A percentile compares a stretch with the other conserved stretches of the same genome.
Conservation (phyloP, 495 filamentous ascomycete genomes). For the Penicillium alfredii region DNA sequence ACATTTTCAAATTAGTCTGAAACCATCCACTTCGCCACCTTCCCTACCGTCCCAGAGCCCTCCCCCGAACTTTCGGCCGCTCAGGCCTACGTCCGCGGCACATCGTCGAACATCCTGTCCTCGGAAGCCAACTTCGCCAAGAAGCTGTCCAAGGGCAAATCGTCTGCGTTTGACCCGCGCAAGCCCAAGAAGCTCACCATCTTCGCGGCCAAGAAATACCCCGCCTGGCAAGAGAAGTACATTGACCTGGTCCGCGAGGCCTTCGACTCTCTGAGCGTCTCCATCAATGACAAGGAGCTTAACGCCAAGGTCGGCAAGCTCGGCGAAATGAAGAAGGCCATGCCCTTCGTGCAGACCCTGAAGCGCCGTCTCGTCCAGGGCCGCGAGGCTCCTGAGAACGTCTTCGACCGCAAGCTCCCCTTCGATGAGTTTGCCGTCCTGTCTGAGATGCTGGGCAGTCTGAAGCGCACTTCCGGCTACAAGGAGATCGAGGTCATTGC, state of each 20-base stretch:
- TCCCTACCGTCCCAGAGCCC: slow-evolving; percentile 62
- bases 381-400: slow-evolving; percentile 48
- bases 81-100: slow-evolving; percentile 71
- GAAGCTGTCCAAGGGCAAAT: slow-evolving; percentile 81
- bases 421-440: slow-evolving; percentile 80
- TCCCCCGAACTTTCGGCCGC: slow-evolving; percentile 63
- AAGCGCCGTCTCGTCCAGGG: slow-evolving; percentile 69
- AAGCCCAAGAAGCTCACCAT: slow-evolving; percentile 88
- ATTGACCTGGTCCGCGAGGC: slow-evolving; percentile 71
- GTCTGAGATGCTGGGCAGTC: slow-evolving; percentile 48
- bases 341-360: slow-evolving; percentile 88
- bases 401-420: slow-evolving; percentile 73
- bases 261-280: slow-evolving; percentile 49
- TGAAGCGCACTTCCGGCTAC: slow-evolving; percentile 61
- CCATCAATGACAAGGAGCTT: slow-evolving; percentile 71
- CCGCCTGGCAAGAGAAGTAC: slow-evolving; percentile 86
- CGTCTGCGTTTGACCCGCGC: slow-evolving; percentile 73
- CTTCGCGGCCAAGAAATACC: slow-evolving; percentile 70
- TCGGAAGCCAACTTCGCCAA: slow-evolving; percentile 81
- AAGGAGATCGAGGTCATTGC: slow-evolving; percentile 57
- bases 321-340: slow-evolving; percentile 90
- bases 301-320: slow-evolving; percentile 69
- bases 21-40: slow-evolving; percentile 74
- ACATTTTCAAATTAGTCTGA: slow-evolving; percentile 33
- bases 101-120: slow-evolving; percentile 72